Evolutionary conservation across 768 basidiomycete genomes (phyloP).

Genomic region (Suillus luteus): DNA sequence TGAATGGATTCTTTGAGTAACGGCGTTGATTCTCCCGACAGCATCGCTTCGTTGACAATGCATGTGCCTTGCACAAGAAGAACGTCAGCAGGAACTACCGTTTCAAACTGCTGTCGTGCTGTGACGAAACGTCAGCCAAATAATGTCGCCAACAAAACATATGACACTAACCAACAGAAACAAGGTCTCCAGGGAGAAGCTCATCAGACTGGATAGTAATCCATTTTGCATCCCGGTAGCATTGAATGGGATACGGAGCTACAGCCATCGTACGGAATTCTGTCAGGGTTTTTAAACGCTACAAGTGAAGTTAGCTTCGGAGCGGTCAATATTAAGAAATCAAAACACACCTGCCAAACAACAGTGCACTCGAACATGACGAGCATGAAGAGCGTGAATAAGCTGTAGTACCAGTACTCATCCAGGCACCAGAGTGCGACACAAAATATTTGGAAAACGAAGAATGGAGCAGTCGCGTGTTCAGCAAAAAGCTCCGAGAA

Average conservation of each 20-base stretch:
- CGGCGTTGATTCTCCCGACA: slow-evolving; percentile 97
- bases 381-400: slow-evolving; percentile 99
- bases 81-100: slow-evolving; percentile 90
- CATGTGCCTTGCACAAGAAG: slow-evolving; percentile 89
- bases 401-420: slow-evolving; percentile 98
- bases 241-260: slow-evolving; percentile 84
- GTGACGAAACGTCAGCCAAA: slow-evolving; percentile 7
- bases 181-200: slow-evolving; percentile 89
- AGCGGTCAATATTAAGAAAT: background rate
- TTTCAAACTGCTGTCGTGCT: slow-evolving; percentile 77
- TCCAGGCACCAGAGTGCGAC: slow-evolving; percentile 97
- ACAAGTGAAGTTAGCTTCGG: slow-evolving; percentile 13
- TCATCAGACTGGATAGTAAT: slow-evolving; percentile 77
- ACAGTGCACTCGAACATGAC: slow-evolving; percentile 98
- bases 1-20: slow-evolving; percentile 94
- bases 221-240: slow-evolving; percentile 83
- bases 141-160: background rate
- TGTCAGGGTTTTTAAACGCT: slow-evolving; percentile 91
- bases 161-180: slow-evolving; percentile 67
- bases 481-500: slow-evolving; percentile 91
- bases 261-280: slow-evolving; percentile 99
- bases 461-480: slow-evolving; percentile 98
- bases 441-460: slow-evolving; percentile 98
- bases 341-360: slow-evolving; percentile 84
- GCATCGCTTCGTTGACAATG: slow-evolving; percentile 99